These are phyloP conservation scores for Typha latifolia DNA, from an alignment of 176 grass and related monocot genomes.

Conservation along the genomic window DNA sequence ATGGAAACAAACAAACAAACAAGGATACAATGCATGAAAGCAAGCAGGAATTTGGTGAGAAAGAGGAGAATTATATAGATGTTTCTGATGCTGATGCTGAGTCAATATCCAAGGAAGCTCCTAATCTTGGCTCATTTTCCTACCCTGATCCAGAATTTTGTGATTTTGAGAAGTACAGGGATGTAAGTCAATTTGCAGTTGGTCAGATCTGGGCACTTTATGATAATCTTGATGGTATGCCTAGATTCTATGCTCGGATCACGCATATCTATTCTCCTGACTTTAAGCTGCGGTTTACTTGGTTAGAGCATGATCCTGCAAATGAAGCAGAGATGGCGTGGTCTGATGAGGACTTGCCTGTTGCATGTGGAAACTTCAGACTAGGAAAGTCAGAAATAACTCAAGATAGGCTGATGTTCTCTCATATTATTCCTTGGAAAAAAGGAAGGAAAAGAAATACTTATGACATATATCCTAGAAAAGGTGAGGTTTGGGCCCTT, in stretches of 20 bases:
- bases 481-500: conserved; percentile 86
- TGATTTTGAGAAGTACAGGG: conserved; percentile 68
- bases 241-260: conserved; percentile 84
- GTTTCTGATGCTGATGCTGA: background rate
- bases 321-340: conserved; percentile 45
- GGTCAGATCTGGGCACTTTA: conserved; percentile 90
- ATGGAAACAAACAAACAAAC: background rate
- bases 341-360: conserved; percentile 56
- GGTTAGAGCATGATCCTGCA: conserved; percentile 38
- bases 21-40: background rate
- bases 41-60: background rate
- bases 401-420: conserved; percentile 67
- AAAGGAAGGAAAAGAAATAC: conserved; percentile 52
- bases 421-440: conserved; percentile 51
- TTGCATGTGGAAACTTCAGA: conserved; percentile 71
- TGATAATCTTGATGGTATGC: conserved; percentile 81
- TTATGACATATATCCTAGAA: conserved; percentile 58
- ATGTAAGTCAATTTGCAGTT: conserved; percentile 40
- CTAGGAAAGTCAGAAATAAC: conserved; percentile 31
- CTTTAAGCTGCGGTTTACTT: conserved; percentile 61
- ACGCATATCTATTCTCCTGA: conserved; percentile 31
- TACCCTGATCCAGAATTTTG: conserved; percentile 82
- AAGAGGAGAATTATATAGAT: no score
- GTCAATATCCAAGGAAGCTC: background rate
- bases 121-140: conserved; percentile 12